phyloP scores from a whole-genome alignment of 116 monocot genomes.

The Cymodocea nodosa region DNA sequence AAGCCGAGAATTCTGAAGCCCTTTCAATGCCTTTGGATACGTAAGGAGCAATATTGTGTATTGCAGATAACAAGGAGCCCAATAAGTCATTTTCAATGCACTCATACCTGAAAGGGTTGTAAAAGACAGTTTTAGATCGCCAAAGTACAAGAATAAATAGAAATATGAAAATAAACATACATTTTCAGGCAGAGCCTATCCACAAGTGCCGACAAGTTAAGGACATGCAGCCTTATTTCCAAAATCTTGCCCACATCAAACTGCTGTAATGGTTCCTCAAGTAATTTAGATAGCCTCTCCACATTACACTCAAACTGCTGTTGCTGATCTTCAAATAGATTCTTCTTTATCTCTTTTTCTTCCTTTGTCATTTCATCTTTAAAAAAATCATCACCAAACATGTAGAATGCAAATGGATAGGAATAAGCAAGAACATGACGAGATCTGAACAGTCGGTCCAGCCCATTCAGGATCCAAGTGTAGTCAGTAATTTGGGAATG shows the following conservation, averaged over 20 bases:
- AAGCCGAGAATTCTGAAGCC: constrained; percentile 46
- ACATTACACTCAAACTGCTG: constrained; percentile 60
- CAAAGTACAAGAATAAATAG: not conserved
- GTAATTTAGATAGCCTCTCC: constrained; percentile 45
- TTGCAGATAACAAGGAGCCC: constrained; percentile 42
- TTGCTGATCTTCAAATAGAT: constrained; percentile 75
- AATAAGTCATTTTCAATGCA: constrained; percentile 84
- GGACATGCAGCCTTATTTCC: constrained; percentile 20
- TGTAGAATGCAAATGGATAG: constrained; percentile 72
- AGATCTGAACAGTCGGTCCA: constrained; percentile 34
- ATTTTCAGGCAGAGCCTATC: constrained; percentile 50
- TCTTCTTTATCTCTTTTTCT: constrained; percentile 42
- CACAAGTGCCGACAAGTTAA: constrained; percentile 36
- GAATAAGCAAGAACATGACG: constrained; percentile 53
- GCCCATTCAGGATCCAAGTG: constrained; percentile 48
- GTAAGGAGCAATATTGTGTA: constrained; percentile 84
- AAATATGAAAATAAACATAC: constrained; percentile 20
- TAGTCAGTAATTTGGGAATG: constrained; percentile 22
- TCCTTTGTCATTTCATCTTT: constrained; percentile 31
- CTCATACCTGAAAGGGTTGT: constrained; percentile 44
- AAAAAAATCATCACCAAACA: constrained; percentile 75
- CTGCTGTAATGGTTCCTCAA: constrained; percentile 29
- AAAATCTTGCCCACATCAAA: constrained; percentile 20
- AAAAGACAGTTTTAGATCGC: not conserved
- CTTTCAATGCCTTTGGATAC: constrained; percentile 73